A percentile compares a stretch with the other conserved stretches of the same genome.
Conservation (phyloP, 139 green algal species). For the Chlorella sp. region DNA sequence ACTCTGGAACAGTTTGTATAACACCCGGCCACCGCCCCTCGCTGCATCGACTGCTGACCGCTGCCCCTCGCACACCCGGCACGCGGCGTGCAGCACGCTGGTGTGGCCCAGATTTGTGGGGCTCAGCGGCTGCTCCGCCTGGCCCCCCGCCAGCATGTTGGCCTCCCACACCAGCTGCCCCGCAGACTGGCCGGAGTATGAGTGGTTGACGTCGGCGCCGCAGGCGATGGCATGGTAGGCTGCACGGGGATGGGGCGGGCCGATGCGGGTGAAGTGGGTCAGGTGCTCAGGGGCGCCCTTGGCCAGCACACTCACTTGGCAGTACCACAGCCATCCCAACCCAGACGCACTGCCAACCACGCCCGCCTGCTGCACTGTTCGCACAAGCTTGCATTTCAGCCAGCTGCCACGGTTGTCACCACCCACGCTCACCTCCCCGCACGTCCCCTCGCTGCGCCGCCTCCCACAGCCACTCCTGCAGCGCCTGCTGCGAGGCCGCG, state of each 20-base stretch:
- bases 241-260: not conserved
- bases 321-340: no score
- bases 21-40: no score
- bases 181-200: slow-evolving; percentile 18
- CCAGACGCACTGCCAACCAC: no score
- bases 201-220: slow-evolving; percentile 27
- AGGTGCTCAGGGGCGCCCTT: no score
- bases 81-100: slow-evolving; percentile 34
- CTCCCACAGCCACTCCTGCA: slow-evolving; percentile 36
- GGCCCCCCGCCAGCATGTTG: slow-evolving; percentile 28
- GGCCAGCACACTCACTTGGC: no score
- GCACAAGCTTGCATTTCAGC: no score
- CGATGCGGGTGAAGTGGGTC: not conserved
- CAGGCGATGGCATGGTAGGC: slow-evolving; percentile 30
- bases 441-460: slow-evolving; percentile 29
- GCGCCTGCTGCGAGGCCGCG: not conserved
- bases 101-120: slow-evolving; percentile 33
- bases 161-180: slow-evolving; percentile 29
- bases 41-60: not conserved
- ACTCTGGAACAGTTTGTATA: no score
- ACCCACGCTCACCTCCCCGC: slow-evolving; percentile 3
- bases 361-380: no score
- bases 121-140: slow-evolving; percentile 28
- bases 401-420: no score
- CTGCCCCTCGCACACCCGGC: not conserved